Evolutionary conservation across 2,329 filamentous ascomycete genomes (phyloP).

Genomic region (Diplodia corticola): DNA sequence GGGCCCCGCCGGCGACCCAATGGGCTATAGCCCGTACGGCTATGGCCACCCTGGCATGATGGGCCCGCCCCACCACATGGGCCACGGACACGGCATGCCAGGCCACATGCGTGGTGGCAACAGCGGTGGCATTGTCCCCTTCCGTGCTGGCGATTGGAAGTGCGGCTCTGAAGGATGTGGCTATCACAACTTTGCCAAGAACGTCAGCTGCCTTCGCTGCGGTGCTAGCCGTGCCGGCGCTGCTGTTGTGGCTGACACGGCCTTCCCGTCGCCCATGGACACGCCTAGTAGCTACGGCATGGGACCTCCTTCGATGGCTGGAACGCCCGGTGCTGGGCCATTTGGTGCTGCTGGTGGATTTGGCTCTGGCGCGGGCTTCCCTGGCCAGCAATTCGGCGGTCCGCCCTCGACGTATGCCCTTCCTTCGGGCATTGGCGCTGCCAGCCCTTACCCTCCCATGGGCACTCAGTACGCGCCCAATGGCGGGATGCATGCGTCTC

Average conservation of each 20-base stretch:
- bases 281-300: constrained; percentile 79
- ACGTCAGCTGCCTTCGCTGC: constrained; percentile 94
- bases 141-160: constrained; percentile 98
- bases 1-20: constrained; percentile 69
- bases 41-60: constrained; percentile 63
- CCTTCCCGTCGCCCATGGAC: constrained; percentile 89
- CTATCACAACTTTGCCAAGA: constrained; percentile 99
- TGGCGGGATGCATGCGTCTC: constrained; percentile 76
- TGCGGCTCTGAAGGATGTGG: constrained; percentile 96
- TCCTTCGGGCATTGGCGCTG: constrained; percentile 79
- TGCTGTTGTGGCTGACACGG: constrained; percentile 90
- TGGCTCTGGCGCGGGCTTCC: constrained; percentile 57
- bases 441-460: constrained; percentile 77
- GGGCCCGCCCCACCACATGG: constrained; percentile 67
- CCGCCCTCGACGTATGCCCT: constrained; percentile 87
- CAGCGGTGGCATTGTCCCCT: constrained; percentile 83
- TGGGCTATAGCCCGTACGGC: constrained; percentile 58
- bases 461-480: constrained; percentile 78
- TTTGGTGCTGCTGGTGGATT: constrained; percentile 70
- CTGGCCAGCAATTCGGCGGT: constrained; percentile 78
- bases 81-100: constrained; percentile 55
- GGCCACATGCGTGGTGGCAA: constrained; percentile 69
- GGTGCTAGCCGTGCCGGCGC: constrained; percentile 92
- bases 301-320: constrained; percentile 83
- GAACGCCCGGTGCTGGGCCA: constrained; percentile 68